Evolutionary conservation across 768 basidiomycete genomes (phyloP).

Genomic region (Amanita inopinata): DNA sequence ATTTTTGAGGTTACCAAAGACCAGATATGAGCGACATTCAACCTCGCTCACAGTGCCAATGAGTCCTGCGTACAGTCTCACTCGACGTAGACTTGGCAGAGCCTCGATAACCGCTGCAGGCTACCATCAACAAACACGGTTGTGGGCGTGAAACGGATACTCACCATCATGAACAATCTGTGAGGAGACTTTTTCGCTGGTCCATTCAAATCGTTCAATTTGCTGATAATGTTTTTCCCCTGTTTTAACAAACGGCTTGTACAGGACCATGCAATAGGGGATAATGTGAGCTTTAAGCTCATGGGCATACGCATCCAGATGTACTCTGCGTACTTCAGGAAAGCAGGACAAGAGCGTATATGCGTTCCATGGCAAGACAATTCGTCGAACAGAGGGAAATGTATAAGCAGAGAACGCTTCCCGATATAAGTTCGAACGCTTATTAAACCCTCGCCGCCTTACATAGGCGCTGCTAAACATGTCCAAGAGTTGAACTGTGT

Average conservation of each 20-base stretch:
- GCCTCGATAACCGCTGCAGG: no score
- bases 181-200: no score
- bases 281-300: no score
- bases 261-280: no score
- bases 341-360: background rate
- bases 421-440: background rate
- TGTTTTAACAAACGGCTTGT: no score
- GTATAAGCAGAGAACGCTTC: background rate
- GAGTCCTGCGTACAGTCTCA: background rate
- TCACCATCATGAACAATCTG: no score
- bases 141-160: no score
- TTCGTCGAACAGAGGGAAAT: background rate
- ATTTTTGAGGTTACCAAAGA: background rate
- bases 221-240: no score
- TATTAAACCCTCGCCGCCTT: no score
- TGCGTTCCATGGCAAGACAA: background rate
- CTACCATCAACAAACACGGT: no score
- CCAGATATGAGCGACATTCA: no score
- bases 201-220: no score
- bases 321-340: background rate
- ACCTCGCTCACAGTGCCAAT: background rate
- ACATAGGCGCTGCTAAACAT: background rate
- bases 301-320: background rate
- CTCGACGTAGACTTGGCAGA: background rate
- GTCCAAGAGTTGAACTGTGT: constrained; percentile 13